Evolutionary conservation across 352 stramenopile genomes (phyloP).

Genomic region (Phytophthora idaei): DNA sequence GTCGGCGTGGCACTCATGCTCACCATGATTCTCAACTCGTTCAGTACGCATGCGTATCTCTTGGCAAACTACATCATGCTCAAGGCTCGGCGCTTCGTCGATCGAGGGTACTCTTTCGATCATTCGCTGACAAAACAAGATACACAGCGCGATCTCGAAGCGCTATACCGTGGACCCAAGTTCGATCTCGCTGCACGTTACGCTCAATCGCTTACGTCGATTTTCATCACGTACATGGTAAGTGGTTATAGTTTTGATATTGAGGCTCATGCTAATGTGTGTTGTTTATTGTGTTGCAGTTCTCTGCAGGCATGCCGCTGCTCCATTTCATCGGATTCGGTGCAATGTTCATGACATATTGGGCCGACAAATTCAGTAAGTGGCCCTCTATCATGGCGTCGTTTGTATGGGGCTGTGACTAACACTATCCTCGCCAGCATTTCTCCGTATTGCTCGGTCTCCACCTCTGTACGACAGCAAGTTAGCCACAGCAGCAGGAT

Average conservation of each 20-base stretch:
- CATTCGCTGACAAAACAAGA: constrained; percentile 72
- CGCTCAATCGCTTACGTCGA: constrained; percentile 73
- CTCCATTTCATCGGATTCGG: constrained; percentile 77
- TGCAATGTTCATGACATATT: constrained; percentile 81
- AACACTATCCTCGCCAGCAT: constrained; percentile 29
- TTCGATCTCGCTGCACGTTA: constrained; percentile 81
- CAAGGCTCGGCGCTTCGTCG: constrained; percentile 55
- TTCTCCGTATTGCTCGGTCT: constrained; percentile 72
- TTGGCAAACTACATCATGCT: constrained; percentile 61
- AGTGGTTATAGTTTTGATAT: neutral
- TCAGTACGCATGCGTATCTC: constrained; percentile 70
- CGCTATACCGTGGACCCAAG: constrained; percentile 74
- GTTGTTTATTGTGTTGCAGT: constrained; percentile 36
- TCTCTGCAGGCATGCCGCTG: constrained; percentile 82
- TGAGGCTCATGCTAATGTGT: neutral
- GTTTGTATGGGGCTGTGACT: neutral
- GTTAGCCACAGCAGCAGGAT: constrained; percentile 60
- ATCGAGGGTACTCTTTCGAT: constrained; percentile 71
- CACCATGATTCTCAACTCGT: constrained; percentile 84
- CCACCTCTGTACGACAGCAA: constrained; percentile 78
- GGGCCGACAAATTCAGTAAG: constrained; percentile 89
- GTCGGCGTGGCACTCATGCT: constrained; percentile 82
- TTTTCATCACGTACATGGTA: constrained; percentile 86
- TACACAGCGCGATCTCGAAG: constrained; percentile 82
- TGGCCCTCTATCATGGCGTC: neutral